phyloP scores from a whole-genome alignment of 2,329 filamentous ascomycete genomes.

The Pseudopithomyces chartarum region DNA sequence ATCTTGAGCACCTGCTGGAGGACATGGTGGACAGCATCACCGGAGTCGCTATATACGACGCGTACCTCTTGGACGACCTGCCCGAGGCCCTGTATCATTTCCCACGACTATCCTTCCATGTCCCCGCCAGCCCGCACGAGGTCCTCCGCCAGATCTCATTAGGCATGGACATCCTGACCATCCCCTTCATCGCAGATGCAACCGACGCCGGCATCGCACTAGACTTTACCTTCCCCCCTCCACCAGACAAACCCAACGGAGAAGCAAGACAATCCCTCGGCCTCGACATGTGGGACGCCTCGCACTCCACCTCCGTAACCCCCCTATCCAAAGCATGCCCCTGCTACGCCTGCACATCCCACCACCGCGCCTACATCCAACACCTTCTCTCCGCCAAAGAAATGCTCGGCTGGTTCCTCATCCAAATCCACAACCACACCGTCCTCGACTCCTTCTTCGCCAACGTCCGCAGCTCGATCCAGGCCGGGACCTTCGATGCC shows the following conservation, averaged over 20 bases:
- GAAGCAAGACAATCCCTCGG: slow-evolving; percentile 58
- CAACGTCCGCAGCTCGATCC: slow-evolving; percentile 69
- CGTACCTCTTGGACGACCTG: slow-evolving; percentile 70
- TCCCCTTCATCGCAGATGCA: slow-evolving; percentile 73
- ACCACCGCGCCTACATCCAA: slow-evolving; percentile 85
- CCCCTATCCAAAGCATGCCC: slow-evolving; percentile 68
- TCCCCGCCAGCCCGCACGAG: slow-evolving; percentile 73
- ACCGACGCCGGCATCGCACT: slow-evolving; percentile 88
- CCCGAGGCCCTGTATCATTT: slow-evolving; percentile 64
- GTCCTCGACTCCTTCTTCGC: slow-evolving; percentile 75
- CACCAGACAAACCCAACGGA: slow-evolving; percentile 19
- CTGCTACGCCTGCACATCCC: slow-evolving; percentile 83
- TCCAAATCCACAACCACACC: slow-evolving; percentile 90
- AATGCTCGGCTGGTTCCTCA: slow-evolving; percentile 92
- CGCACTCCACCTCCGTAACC: slow-evolving; percentile 64
- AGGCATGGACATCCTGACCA: slow-evolving; percentile 78
- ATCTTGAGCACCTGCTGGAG: slow-evolving; percentile 74
- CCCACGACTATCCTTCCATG: slow-evolving; percentile 75
- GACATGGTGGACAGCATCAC: slow-evolving; percentile 59
- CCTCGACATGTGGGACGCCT: slow-evolving; percentile 73
- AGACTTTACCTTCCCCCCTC: slow-evolving; percentile 72
- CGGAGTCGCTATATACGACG: slow-evolving; percentile 79
- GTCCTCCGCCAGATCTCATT: slow-evolving; percentile 75
- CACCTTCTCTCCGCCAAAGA: slow-evolving; percentile 90
- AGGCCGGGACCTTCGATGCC: slow-evolving; percentile 57